Evolutionary conservation across 345 rosid genomes (phyloP), one percentile per base, ranked within the genome.

Genomic region (Salix udensis): DNA sequence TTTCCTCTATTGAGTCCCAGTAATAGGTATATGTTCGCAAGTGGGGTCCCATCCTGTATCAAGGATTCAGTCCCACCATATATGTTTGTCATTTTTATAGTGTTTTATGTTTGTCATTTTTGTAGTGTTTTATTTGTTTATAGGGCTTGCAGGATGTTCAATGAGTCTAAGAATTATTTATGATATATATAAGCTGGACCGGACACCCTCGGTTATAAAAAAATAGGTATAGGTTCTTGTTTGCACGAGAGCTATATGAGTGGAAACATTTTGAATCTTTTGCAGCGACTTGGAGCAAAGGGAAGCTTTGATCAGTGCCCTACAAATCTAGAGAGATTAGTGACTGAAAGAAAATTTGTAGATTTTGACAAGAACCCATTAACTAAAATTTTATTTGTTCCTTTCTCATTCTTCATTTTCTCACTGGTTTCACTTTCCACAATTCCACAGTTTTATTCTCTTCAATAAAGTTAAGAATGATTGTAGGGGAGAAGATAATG

Each of bases 241-340:
- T 77, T 28, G 30, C 64, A 36, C 37, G 61, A 26, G 50, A 75
- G 69, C 31, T 30, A 81, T 30, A 81, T 76, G 82, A 74, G 82
- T 78, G 84, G 84, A 82, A 82, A 84, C 88, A 86, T 80, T 75
- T 78, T 84, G 88, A 80, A 86, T 86, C 82, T 86, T 86, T 84
- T 80, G 79, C 83, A 78, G 74, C 48, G 88, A 84, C 85, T 86
- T 78, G 72, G 73, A 79, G 82, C 74, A 83, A 83, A 82, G 79
- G 62, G 71, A 26, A 81, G 80, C 84, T 82, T 74, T 62, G 77
- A 75, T 70, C 37, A 70, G 52, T 69, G 72, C 75, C 85, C 84
- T 70, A 73, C 85, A 86, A 79, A 86, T 86, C 86, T 65, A 52
- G 71, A 53, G 30, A 73, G 70, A 81, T 68, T 66, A 15, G 67